A percentile compares a stretch with the other conserved stretches of the same genome.
phyloP scores from a whole-genome alignment of 2,329 filamentous ascomycete genomes.

The Alternaria consortialis region DNA sequence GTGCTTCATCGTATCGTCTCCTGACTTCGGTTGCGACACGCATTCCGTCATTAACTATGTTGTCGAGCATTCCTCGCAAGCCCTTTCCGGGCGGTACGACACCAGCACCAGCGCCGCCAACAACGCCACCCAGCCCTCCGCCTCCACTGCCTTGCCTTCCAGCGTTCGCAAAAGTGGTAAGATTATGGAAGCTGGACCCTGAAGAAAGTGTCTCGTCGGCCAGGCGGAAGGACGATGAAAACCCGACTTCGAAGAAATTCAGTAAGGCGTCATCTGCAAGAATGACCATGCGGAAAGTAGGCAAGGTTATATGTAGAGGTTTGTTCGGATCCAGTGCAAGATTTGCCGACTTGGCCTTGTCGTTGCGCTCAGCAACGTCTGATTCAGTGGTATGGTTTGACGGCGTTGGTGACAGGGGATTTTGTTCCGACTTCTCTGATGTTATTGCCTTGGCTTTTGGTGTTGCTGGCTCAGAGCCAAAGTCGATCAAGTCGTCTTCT shows the following conservation, averaged over 20 bases:
- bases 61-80: constrained; percentile 90
- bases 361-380: constrained; percentile 44
- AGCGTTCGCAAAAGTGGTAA: constrained; percentile 85
- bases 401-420: constrained; percentile 36
- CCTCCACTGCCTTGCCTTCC: constrained; percentile 56
- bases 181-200: constrained; percentile 68
- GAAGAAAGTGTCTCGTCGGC: constrained; percentile 68
- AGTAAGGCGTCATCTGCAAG: constrained; percentile 94
- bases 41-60: constrained; percentile 97
- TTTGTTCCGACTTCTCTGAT: constrained; percentile 36
- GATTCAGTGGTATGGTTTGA: constrained; percentile 36
- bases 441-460: constrained; percentile 46
- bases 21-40: constrained; percentile 92
- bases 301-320: constrained; percentile 92
- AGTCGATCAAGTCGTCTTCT: constrained; percentile 70
- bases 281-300: constrained; percentile 98
- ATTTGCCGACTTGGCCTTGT: constrained; percentile 79
- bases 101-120: constrained; percentile 57
- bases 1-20: constrained; percentile 93
- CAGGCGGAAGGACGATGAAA: constrained; percentile 90
- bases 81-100: constrained; percentile 74
- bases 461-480: constrained; percentile 55
- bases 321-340: constrained; percentile 90
- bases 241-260: constrained; percentile 96
- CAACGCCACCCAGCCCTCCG: constrained; percentile 54